These are phyloP conservation scores for Cutaneotrichosporon sp. DNA, from an alignment of 1,284 basidiomycete genomes.

Conservation along the genomic window DNA sequence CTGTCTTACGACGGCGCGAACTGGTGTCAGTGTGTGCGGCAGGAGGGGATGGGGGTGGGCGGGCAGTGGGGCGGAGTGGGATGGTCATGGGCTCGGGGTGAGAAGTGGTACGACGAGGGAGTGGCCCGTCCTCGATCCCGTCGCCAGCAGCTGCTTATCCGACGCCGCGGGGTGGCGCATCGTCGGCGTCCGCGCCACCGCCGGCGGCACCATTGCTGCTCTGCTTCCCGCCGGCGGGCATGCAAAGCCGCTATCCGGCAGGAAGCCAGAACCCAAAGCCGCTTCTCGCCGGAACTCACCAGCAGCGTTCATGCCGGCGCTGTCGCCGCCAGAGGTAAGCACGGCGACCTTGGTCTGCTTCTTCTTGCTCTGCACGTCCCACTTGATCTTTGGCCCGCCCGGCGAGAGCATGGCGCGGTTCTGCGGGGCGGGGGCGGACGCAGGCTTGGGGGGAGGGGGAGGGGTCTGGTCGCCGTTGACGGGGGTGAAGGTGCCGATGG, in stretches of 20 bases:
- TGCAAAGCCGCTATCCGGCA: too few species aligned
- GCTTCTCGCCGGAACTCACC: too few species aligned
- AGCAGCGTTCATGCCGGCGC: slow-evolving; percentile 95
- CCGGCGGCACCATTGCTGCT: too few species aligned
- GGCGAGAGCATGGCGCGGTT: background rate
- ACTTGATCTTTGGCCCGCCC: background rate
- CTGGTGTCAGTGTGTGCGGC: slow-evolving; percentile 46
- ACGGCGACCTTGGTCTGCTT: slow-evolving; percentile 68
- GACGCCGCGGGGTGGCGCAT: too few species aligned
- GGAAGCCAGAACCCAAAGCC: too few species aligned
- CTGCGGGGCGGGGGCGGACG: background rate
- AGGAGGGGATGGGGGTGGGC: background rate
- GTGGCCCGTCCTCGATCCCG: too few species aligned
- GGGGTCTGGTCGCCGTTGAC: background rate
- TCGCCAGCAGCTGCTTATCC: too few species aligned
- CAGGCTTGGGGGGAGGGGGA: background rate
- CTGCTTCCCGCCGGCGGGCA: too few species aligned
- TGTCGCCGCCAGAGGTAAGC: slow-evolving; percentile 95
- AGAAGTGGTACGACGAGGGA: too few species aligned
- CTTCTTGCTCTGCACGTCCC: slow-evolving; percentile 5
- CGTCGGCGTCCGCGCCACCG: too few species aligned
- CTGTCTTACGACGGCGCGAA: slow-evolving; percentile 84
- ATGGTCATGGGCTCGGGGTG: background rate
- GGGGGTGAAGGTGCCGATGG: background rate
- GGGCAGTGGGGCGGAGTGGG: background rate